These are phyloP conservation scores for Apiotrichum domesticum DNA, from an alignment of 1,284 basidiomycete genomes.

Conservation along the genomic window DNA sequence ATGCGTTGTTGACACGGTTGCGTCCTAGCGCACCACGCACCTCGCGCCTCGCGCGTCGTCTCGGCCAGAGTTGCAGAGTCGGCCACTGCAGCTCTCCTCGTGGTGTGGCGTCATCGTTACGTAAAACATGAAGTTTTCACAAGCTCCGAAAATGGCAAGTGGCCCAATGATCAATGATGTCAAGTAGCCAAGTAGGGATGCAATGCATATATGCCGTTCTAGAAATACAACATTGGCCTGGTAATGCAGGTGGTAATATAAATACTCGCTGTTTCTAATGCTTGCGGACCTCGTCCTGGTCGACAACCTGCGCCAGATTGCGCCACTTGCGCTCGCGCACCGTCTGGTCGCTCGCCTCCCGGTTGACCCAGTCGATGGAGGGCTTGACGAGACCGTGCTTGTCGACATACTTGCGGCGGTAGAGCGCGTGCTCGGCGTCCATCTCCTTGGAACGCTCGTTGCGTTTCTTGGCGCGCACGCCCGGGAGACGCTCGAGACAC, in stretches of 20 bases:
- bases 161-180: no score
- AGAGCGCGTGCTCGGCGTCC: slow-evolving; percentile 3
- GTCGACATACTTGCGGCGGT: slow-evolving; percentile 7
- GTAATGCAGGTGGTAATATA: no score
- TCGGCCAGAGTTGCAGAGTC: no score
- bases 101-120: no score
- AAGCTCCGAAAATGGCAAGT: no score
- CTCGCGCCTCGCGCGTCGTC: no score
- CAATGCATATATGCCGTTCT: no score
- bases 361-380: slow-evolving; percentile 5
- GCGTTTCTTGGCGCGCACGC: slow-evolving; percentile 27
- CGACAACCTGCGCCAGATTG: not conserved
- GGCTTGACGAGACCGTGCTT: slow-evolving; percentile 9
- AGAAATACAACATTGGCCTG: no score
- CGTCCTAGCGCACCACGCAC: no score
- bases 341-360: not conserved
- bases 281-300: not conserved
- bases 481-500: slow-evolving; percentile 43
- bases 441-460: slow-evolving; percentile 3
- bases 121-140: no score
- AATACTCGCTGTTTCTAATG: not conserved
- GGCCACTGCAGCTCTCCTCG: no score
- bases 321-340: not conserved
- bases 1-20: no score
- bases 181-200: not conserved